These are phyloP conservation scores for Gaertneriomyces sp. DNA, from an alignment of 192 early-diverging fungal species.

Conservation along the genomic window DNA sequence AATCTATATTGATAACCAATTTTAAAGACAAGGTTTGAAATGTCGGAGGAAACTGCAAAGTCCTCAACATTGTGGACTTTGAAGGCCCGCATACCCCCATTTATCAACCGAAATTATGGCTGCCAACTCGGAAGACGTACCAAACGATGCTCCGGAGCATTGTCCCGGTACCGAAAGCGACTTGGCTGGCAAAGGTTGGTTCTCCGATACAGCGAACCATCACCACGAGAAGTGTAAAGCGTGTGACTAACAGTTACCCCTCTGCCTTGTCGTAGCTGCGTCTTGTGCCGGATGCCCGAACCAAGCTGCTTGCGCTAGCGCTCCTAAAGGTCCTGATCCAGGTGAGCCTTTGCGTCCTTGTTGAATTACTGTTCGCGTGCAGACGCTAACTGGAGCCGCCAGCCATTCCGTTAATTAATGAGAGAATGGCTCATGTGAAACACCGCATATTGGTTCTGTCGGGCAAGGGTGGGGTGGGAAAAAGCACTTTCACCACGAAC, in stretches of 20 bases:
- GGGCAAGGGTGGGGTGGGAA: conserved; percentile 98
- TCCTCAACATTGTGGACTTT: too few relatives aligned
- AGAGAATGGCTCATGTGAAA: conserved; percentile 56
- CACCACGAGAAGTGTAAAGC: background rate
- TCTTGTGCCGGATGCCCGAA: conserved; percentile 56
- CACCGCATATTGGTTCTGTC: conserved; percentile 90
- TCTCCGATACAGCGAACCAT: background rate
- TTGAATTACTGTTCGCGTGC: too few relatives aligned
- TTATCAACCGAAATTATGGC: background rate
- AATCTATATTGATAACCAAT: too few relatives aligned
- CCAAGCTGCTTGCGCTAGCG: conserved; percentile 43
- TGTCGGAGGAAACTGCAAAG: too few relatives aligned
- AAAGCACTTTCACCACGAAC: conserved; percentile 91
- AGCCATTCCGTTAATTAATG: conserved; percentile 45
- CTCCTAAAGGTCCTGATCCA: conserved; percentile 48
- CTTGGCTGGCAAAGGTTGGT: conserved; percentile 45
- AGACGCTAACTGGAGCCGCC: background rate
- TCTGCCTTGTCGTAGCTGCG: conserved; percentile 19
- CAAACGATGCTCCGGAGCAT: conserved; percentile 44
- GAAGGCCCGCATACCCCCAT: background rate
- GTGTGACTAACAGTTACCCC: background rate
- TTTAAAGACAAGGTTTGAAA: too few relatives aligned
- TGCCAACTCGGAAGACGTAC: conserved; percentile 20
- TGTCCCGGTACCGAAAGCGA: conserved; percentile 50
- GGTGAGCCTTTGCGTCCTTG: conserved; percentile 14